Conservation (phyloP, 139 green algal species). For the Tetradesmus obliquus region DNA sequence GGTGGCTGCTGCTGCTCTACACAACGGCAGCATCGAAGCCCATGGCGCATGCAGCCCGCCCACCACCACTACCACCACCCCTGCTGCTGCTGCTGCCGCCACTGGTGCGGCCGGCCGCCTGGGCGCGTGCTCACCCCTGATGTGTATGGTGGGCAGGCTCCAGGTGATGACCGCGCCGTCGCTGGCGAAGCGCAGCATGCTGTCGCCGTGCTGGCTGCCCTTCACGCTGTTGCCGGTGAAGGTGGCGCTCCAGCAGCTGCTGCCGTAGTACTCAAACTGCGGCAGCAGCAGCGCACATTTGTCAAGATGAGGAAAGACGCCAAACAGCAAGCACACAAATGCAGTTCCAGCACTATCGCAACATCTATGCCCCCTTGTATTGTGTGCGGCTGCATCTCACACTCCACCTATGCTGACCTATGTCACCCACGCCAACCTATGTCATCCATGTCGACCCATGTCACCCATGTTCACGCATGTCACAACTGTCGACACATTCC, state of each 20-base stretch:
- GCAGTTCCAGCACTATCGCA: too few species aligned
- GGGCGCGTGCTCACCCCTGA: constrained; percentile 50
- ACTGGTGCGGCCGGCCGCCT: background rate
- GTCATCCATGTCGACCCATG: too few species aligned
- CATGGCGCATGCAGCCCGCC: too few species aligned
- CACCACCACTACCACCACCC: background rate
- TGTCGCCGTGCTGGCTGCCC: constrained; percentile 62
- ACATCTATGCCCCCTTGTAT: too few species aligned
- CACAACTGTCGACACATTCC: too few species aligned
- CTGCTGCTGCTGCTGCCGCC: background rate
- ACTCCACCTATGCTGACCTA: too few species aligned
- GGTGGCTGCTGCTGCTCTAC: too few species aligned
- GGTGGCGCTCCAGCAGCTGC: constrained; percentile 66
- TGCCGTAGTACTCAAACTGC: constrained; percentile 68
- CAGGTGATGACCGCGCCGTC: constrained; percentile 63
- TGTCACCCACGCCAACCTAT: too few species aligned
- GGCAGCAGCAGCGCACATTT: background rate
- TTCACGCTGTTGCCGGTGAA: constrained; percentile 71
- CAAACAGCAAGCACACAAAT: background rate
- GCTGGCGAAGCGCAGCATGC: constrained; percentile 53
- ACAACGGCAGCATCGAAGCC: too few species aligned
- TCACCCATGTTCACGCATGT: too few species aligned
- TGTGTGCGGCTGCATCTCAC: background rate
- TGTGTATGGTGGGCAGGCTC: constrained; percentile 59
- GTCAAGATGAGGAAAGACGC: background rate